Conservation (phyloP, 768 basidiomycete species). For the Pleurotus ostreatus region DNA sequence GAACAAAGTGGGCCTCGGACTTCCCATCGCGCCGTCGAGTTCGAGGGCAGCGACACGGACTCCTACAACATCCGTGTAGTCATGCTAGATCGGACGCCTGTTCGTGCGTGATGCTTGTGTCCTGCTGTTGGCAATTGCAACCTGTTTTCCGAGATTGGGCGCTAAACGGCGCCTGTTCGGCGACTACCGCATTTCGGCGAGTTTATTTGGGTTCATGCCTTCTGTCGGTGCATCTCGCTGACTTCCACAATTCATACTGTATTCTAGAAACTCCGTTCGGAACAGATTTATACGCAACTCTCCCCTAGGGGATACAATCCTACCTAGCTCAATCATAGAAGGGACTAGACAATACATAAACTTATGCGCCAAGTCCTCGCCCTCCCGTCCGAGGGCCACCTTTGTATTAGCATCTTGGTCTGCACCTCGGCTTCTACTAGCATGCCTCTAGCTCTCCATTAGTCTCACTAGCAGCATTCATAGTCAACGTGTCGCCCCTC, state of each 20-base stretch:
- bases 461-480: background rate
- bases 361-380: background rate
- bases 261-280: slow-evolving; percentile 1
- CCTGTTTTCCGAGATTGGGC: background rate
- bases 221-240: background rate
- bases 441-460: slow-evolving; percentile 6
- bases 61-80: background rate
- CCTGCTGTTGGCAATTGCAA: background rate
- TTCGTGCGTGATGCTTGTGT: background rate
- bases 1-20: background rate
- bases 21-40: background rate
- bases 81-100: background rate
- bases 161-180: background rate
- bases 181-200: background rate
- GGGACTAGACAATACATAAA: background rate
- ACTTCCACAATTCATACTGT: slow-evolving; percentile 1
- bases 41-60: background rate
- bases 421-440: slow-evolving; percentile 5
- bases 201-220: too few relatives aligned
- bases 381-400: slow-evolving; percentile 1
- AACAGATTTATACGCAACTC: background rate
- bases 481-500: slow-evolving; percentile 1
- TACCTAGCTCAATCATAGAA: background rate
- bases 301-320: background rate
- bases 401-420: background rate